phyloP scores from a whole-genome alignment of 2,329 filamentous ascomycete species.

The Fusarium floridanum region DNA sequence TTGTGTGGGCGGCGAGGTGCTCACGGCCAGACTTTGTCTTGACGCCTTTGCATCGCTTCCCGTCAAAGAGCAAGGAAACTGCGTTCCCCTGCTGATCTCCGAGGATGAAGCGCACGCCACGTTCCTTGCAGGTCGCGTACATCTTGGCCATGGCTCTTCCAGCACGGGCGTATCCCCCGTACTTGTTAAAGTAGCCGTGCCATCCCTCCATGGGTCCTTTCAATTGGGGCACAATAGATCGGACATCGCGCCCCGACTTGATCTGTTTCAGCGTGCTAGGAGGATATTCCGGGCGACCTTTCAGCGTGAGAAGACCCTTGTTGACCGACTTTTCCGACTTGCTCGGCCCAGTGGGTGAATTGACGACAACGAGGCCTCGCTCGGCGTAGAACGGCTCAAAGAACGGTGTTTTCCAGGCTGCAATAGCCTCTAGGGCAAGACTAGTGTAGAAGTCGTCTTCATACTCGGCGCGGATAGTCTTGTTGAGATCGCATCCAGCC shows the following conservation, averaged over 20 bases:
- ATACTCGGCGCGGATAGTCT: constrained; percentile 71
- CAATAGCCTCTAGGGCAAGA: constrained; percentile 64
- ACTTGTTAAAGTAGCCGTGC: constrained; percentile 70
- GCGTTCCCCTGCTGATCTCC: constrained; percentile 39
- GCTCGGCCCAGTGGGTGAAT: constrained; percentile 59
- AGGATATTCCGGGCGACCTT: constrained; percentile 55
- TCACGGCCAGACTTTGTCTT: constrained; percentile 15
- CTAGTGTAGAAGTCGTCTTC: constrained; percentile 68
- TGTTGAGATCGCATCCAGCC: constrained; percentile 70
- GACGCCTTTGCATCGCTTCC: constrained; percentile 8
- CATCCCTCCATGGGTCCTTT: constrained; percentile 62
- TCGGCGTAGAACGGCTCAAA: constrained; percentile 64
- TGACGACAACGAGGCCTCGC: constrained; percentile 58
- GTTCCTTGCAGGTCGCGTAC: constrained; percentile 55
- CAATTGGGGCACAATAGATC: constrained; percentile 57
- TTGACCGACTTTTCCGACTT: constrained; percentile 61
- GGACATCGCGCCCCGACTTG: constrained; percentile 54
- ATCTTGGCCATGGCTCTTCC: constrained; percentile 63
- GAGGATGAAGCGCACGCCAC: constrained; percentile 56
- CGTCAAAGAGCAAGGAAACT: constrained; percentile 5
- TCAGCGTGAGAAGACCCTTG: constrained; percentile 48
- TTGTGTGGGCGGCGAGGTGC: constrained; percentile 51
- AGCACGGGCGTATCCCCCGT: constrained; percentile 68
- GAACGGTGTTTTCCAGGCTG: constrained; percentile 62
- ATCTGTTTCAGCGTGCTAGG: constrained; percentile 54